A percentile compares a stretch with the other conserved stretches of the same genome.
Evolutionary conservation across 2,329 filamentous ascomycete species (phyloP).

Genomic region (Chaetomiaceae sp.): DNA sequence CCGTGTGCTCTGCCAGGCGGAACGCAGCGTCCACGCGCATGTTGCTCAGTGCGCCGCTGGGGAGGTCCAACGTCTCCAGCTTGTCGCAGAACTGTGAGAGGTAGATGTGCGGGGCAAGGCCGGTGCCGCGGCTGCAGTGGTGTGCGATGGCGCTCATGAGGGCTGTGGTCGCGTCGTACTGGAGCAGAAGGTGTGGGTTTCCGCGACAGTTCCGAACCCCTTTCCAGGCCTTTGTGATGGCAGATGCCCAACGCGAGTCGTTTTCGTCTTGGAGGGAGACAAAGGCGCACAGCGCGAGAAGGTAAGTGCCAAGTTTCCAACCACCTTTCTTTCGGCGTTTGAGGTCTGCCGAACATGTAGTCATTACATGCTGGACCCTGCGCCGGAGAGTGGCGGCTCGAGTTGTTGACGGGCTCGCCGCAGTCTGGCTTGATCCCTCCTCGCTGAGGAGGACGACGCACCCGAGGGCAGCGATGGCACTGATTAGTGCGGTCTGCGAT

Average conservation of each 20-base stretch:
- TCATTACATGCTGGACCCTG: conserved; percentile 29
- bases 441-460: conserved; percentile 32
- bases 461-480: conserved; percentile 38
- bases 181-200: conserved; percentile 16
- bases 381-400: conserved; percentile 16
- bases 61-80: conserved; percentile 34
- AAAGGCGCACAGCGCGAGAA: conserved; percentile 22
- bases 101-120: conserved; percentile 35
- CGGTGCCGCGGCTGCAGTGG: conserved; percentile 40
- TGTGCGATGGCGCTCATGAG: conserved; percentile 44
- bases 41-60: conserved; percentile 31
- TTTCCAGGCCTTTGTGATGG: conserved; percentile 18
- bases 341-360: conserved; percentile 27
- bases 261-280: conserved; percentile 13
- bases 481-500: conserved; percentile 38
- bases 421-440: conserved; percentile 6
- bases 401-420: neutral
- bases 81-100: conserved; percentile 38
- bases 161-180: conserved; percentile 33
- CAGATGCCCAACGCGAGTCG: neutral
- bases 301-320: conserved; percentile 22
- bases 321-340: conserved; percentile 18
- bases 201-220: conserved; percentile 7
- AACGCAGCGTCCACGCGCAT: conserved; percentile 47
- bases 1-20: conserved; percentile 47